phyloP scores from a whole-genome alignment of 1,284 basidiomycete species.

The Leccinum angustisporum region DNA sequence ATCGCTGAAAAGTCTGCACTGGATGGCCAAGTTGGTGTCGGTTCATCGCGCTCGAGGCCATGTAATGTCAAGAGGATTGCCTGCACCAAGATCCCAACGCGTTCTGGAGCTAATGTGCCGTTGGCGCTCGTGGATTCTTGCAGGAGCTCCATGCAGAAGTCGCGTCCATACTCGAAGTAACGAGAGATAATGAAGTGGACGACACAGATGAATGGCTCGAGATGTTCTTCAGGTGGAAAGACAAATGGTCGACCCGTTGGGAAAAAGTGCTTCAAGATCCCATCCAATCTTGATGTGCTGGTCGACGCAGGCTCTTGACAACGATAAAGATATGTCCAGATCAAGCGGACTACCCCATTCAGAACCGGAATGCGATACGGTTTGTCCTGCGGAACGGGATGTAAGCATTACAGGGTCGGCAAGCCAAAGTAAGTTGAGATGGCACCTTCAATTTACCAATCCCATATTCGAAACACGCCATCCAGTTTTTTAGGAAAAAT shows the following conservation, averaged over 20 bases:
- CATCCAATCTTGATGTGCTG: constrained; percentile 77
- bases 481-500: constrained; percentile 85
- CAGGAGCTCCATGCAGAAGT: constrained; percentile 78
- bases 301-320: constrained; percentile 85
- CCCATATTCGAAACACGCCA: constrained; percentile 66
- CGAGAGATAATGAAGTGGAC: constrained; percentile 84
- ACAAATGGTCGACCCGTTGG: constrained; percentile 66
- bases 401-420: background rate
- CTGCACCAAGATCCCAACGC: constrained; percentile 74
- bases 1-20: constrained; percentile 66
- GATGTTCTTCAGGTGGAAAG: constrained; percentile 71
- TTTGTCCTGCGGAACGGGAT: constrained; percentile 62
- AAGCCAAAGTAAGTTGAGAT: background rate
- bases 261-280: constrained; percentile 78
- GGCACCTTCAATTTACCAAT: constrained; percentile 78
- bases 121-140: constrained; percentile 58
- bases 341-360: constrained; percentile 80
- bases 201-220: constrained; percentile 79
- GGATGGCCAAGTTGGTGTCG: constrained; percentile 75
- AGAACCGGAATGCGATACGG: constrained; percentile 70
- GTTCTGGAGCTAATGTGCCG: too few relatives aligned
- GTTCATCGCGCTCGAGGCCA: constrained; percentile 69
- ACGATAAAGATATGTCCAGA: constrained; percentile 95
- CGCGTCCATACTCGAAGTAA: constrained; percentile 85
- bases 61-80: constrained; percentile 77